Evolutionary conservation across 2,329 filamentous ascomycete genomes (phyloP).

Genomic region (Talaromyces marneffei): DNA sequence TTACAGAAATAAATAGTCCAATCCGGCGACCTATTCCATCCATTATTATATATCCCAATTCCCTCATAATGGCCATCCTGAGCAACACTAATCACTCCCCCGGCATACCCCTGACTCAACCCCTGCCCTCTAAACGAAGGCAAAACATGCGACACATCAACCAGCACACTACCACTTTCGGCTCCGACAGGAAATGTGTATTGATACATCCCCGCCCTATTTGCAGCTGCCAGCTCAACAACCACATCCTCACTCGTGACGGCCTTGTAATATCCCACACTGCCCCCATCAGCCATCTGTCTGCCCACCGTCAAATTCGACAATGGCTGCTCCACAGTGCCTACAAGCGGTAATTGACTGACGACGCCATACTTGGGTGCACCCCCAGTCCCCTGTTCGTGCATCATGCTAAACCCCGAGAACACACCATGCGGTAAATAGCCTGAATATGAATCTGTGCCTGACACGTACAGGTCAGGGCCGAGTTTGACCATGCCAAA

Average conservation of each 20-base stretch:
- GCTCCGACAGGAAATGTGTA: conserved; percentile 55
- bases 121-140: conserved; percentile 55
- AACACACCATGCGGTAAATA: conserved; percentile 47
- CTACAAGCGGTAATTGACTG: conserved; percentile 51
- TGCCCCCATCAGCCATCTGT: conserved; percentile 46
- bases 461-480: conserved; percentile 48
- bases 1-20: conserved; percentile 58
- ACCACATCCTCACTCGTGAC: conserved; percentile 52
- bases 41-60: conserved; percentile 58
- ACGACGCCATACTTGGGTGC: conserved; percentile 48
- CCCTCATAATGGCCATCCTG: conserved; percentile 62
- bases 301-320: conserved; percentile 52
- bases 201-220: conserved; percentile 58
- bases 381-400: conserved; percentile 49
- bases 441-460: conserved; percentile 53
- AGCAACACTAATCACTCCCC: conserved; percentile 57
- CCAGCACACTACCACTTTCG: conserved; percentile 50
- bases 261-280: conserved; percentile 61
- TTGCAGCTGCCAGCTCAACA: conserved; percentile 59
- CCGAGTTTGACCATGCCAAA: conserved; percentile 55
- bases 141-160: conserved; percentile 61
- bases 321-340: conserved; percentile 50
- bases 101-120: conserved; percentile 49
- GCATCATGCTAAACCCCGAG: conserved; percentile 49
- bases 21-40: conserved; percentile 59